A percentile compares a stretch with the other conserved stretches of the same genome.
These are phyloP conservation scores for Breviolum minutum DNA, from an alignment of 73 alveolate genomes.

Conservation along the genomic window DNA sequence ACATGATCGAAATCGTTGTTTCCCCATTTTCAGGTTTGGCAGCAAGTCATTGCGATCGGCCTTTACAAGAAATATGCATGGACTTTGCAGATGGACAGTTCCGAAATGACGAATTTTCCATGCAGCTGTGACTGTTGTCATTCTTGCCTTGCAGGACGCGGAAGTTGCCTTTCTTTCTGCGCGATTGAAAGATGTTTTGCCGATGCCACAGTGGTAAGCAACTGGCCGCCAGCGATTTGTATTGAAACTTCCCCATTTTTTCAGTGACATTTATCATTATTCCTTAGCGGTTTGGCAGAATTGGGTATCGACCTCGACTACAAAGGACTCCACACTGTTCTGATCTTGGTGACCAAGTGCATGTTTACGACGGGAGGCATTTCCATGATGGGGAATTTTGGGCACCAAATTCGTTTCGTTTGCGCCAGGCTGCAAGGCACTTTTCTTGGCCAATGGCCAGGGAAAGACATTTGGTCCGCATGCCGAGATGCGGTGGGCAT, in stretches of 20 bases:
- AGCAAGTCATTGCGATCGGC: not conserved
- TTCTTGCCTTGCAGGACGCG: not conserved
- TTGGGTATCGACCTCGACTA: not conserved
- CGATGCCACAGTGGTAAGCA: not conserved
- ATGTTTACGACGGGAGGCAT: not conserved
- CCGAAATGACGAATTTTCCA: not conserved
- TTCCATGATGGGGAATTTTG: not conserved
- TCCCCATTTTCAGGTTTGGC: conserved; percentile 13
- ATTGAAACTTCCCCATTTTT: not conserved
- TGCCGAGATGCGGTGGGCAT: not conserved
- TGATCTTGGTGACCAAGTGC: not conserved
- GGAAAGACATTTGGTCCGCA: not conserved
- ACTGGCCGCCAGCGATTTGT: too few species aligned
- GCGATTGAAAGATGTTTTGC: not conserved
- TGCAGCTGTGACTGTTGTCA: not conserved
- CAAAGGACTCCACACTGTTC: conserved; percentile 38
- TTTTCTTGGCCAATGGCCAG: not conserved
- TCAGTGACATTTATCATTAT: not conserved
- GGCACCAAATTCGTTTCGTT: not conserved
- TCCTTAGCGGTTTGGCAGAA: too few species aligned
- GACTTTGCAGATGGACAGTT: conserved; percentile 65
- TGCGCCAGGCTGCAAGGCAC: conserved; percentile 1
- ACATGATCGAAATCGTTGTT: not conserved
- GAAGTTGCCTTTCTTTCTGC: not conserved
- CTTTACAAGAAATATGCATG: conserved; percentile 8